A percentile compares a stretch with the other conserved stretches of the same genome.
These are phyloP conservation scores for Paratinospora sagittata DNA, from an alignment of 164 flowering plant genomes.

Conservation along the genomic window DNA sequence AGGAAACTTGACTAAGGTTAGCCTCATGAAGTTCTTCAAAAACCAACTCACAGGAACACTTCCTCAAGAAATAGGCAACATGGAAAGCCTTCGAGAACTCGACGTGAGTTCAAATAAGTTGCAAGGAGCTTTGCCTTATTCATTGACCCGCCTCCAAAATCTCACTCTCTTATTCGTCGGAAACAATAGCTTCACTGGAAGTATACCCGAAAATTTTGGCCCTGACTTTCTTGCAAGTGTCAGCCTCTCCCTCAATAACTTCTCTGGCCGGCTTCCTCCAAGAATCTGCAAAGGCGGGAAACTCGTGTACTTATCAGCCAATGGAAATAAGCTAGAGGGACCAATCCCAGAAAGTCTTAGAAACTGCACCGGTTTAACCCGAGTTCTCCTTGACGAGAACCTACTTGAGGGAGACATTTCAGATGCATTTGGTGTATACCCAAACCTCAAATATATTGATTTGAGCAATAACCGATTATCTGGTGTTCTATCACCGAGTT, in stretches of 20 bases:
- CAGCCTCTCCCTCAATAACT: conserved; percentile 19
- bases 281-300: conserved; percentile 18
- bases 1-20: conserved; percentile 18
- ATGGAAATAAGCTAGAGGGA: conserved; percentile 19
- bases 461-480: conserved; percentile 18
- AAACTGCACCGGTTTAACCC: conserved; percentile 19
- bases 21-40: conserved; percentile 2
- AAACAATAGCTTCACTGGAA: conserved; percentile 24
- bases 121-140: conserved; percentile 23
- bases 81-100: conserved; percentile 11
- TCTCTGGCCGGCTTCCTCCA: conserved; percentile 25
- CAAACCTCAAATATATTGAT: conserved; percentile 19
- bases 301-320: conserved; percentile 18
- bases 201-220: conserved; percentile 24
- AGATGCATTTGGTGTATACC: conserved; percentile 28
- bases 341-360: conserved; percentile 22
- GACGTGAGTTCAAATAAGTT: conserved; percentile 17
- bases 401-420: no score
- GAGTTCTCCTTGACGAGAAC: conserved; percentile 19
- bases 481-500: conserved; percentile 18
- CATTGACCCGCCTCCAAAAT: conserved; percentile 9
- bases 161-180: conserved; percentile 13
- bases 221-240: conserved; percentile 12
- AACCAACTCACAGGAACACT: conserved; percentile 23
- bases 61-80: conserved; percentile 24